Evolutionary conservation across 495 filamentous ascomycete genomes (phyloP), one percentile per base, ranked within the genome.

Genomic region (Penicillium antarcticum): DNA sequence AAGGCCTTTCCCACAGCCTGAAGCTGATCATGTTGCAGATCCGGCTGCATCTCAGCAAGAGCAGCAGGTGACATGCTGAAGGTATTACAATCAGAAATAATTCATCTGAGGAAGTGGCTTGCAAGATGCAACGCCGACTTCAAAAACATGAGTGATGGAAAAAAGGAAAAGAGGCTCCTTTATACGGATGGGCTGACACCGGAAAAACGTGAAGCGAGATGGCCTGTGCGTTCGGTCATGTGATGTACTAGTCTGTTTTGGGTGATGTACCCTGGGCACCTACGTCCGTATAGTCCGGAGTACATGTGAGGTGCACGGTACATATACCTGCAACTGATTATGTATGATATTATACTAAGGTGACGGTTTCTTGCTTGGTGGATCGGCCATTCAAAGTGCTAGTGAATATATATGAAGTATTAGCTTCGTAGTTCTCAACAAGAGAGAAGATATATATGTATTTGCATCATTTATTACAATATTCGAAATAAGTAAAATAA

Each of bases 1-100:
- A 78, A 75, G 32, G 71, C 75, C 58, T 63, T 65, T 29, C 69
- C 70, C 53, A 80, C 54, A 12, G 62, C 69, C 50, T 73, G 65
- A 24, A 77, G 66, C 55, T 70, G 60, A 23, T 60, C 51, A 32
- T 43, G 48, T n/a, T 63, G 71, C 52, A 56, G 70, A 51, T 73
- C 68, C 34, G 60, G 62, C 62, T 70, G 67, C 61, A 48, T 52
- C 44, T 62, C 57, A 51, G 57, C 19, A 31, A 72, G 59, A 31
- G 57, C 58, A 45, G 67, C 62, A 57, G 72, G 71, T 47, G 72
- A 69, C 71, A 76, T 76, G 38, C 43, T 67, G 42, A 44, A 35
- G 35, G 13, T 14, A 45, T 68, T 70, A 69, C 65, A 57, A 48
- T n/a, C 38, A 39, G 46, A 38, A 34, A 24, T 11, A 41, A 55